Percentiles rank a stretch among this genome's conserved stretches.
phyloP scores from a whole-genome alignment of 179 eudicot genomes.

The Actinidia chinensis region DNA sequence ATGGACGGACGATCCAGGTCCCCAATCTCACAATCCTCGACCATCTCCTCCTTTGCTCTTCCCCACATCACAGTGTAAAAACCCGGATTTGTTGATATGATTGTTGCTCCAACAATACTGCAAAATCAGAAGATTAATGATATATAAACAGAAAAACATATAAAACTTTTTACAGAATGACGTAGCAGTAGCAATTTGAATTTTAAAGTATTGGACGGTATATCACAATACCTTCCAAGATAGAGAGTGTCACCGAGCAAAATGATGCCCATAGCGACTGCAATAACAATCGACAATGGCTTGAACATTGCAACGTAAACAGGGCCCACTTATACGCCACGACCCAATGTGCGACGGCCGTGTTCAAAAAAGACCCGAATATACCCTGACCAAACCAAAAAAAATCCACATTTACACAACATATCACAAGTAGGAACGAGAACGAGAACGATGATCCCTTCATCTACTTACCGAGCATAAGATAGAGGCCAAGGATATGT shows the following conservation, averaged over 20 bases:
- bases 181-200: not conserved
- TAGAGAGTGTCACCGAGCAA: conserved; percentile 68
- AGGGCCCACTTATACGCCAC: conserved; percentile 55
- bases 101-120: conserved; percentile 74
- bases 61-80: conserved; percentile 93
- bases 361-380: conserved; percentile 46
- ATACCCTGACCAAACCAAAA: conserved; percentile 40
- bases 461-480: conserved; percentile 34
- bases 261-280: conserved; percentile 66
- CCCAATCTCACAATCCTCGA: conserved; percentile 15
- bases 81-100: conserved; percentile 69
- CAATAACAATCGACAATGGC: conserved; percentile 80
- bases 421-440: too few species aligned
- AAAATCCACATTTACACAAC: not conserved
- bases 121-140: conserved; percentile 16
- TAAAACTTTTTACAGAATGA: too few species aligned
- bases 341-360: conserved; percentile 58
- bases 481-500: conserved; percentile 47
- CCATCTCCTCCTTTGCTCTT: conserved; percentile 60
- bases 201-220: too few species aligned
- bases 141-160: too few species aligned
- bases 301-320: conserved; percentile 82
- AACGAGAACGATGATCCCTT: not conserved
- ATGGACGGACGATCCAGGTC: conserved; percentile 35
- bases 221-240: conserved; percentile 59